Base-by-base conservation (phyloP, 2,329 filamentous ascomycete genomes). In the Berkeleyomyces rouxiae region DNA sequence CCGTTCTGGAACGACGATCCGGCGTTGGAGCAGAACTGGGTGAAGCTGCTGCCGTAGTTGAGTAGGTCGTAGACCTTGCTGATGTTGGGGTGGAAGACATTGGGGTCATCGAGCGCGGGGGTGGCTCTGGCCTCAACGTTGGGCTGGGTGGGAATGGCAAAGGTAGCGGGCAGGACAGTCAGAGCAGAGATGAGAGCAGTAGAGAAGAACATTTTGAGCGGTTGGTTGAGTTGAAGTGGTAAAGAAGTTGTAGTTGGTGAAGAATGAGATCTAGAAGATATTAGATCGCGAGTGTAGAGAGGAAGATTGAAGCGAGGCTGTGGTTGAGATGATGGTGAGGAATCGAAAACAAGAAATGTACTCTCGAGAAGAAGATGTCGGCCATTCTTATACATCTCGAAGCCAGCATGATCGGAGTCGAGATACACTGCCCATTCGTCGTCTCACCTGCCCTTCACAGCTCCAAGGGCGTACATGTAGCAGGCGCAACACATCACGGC, bases 151-250 rank as follows among this genome's bases (percentile, higher is more conserved):
- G 63, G 49, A 31, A 61, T 44, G 36, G 66, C 64, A 39, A 70
- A 62, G 31, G 67, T 67, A 16, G 64, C 65, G 37, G 67, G 65
- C 53, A 67, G 58, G 44, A 67, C 60, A 55, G 68, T 64, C 44
- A 68, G 13, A 37, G 67, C 55, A 7, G 66, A 61, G 33, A 68
- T 47, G 49, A 68, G 23, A 61, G 69, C n/a, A 5, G 66, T 66
- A 49, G 67, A 68, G 67, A 68, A 60, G 60, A 67, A 61, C 69
- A 70, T 71, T n/a, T 9, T 63, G 63, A 23, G n/a, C 36, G 5
- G 31, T 60, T 9, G 6, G 36, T 23, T 5, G 1, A 10, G 51
- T 31, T n/a, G 23, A 33, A 6, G 6, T 31, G 4, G 33, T 37
- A 49, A n/a, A 39, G 33, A 7, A 46, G 11, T 23, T 53, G 31